These are phyloP conservation scores for Rhododendron ferrugineum DNA, from an alignment of 148 eudicot species.

Conservation along the genomic window DNA sequence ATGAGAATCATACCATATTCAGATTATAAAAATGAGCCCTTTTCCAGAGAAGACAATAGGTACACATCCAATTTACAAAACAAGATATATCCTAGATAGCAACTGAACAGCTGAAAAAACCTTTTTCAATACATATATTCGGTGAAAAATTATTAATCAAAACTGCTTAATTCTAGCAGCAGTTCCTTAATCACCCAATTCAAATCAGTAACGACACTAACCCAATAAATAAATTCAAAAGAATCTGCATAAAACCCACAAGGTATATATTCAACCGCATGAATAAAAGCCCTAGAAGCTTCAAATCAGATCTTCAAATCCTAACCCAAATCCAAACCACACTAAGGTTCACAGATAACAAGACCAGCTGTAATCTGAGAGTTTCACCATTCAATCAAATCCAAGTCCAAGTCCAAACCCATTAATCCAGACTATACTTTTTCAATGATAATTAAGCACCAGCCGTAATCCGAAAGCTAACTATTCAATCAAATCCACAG, in stretches of 20 bases:
- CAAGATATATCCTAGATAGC: background rate
- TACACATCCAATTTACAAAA: background rate
- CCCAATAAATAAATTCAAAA: background rate
- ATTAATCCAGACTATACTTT: background rate
- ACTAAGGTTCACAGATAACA: background rate
- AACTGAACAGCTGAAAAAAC: background rate
- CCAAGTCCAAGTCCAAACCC: background rate
- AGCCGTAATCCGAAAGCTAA: background rate
- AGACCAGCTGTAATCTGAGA: background rate
- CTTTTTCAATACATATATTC: background rate
- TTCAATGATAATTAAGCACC: background rate
- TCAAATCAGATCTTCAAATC: background rate
- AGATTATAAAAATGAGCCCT: background rate
- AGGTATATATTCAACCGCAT: background rate
- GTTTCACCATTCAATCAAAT: background rate
- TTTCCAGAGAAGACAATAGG: background rate
- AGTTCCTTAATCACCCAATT: background rate
- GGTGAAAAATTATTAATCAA: background rate
- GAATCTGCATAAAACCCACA: too few relatives aligned
- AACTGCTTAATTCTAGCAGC: background rate
- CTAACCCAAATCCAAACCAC: background rate
- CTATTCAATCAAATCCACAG: background rate
- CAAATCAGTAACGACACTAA: background rate
- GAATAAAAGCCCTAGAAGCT: conserved; percentile 2
- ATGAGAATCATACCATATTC: background rate